Base-by-base conservation (phyloP, 2,329 filamentous ascomycete genomes). In the Pseudogymnoascus destructans region DNA sequence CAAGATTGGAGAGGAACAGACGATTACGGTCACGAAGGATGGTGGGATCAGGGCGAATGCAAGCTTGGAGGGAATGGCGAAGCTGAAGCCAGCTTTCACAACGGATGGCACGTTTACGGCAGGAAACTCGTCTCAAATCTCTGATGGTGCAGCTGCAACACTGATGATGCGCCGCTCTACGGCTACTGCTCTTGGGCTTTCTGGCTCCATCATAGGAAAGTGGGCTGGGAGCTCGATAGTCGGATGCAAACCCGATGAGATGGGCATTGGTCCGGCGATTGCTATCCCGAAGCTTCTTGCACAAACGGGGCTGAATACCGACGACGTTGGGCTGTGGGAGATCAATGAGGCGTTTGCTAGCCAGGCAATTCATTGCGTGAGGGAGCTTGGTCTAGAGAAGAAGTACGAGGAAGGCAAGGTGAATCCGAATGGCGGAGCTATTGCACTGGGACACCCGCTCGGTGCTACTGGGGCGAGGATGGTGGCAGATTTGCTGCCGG, bases 361-460 rank as follows among this genome's bases (percentile, higher is more conserved):
- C 65, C 82, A 85, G 71, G 75, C 80, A 1, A 71, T 86, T 4
- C 78, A 95, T 73, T 91, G 86, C 65, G 73, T 92, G 49, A 75
- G 89, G 61, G 79, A 82, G 66, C 69, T 93, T 9, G 86, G 84
- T 0, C 73, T 92, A 17, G 83, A 83, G 70, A 69, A 73, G 66
- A 80, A 67, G 64, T 82, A 76, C 73, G 78, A 84, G 64, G 73
- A 80, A 58, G 81, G 80, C 6, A 85, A 80, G 72, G 86, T 96
- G 15, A 97, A 97, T 73, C 89, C 89, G 0, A 90, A 95, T 66
- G 92, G 92, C 61, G 91, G 92, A 30, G 92, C 91, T 2, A 95
- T 96, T 70, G 91, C 92, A n/a, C 74, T 96, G 21, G 92, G 92
- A 1, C 92, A 96, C 70, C 91, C 91, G 5, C 78, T 96, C 1